phyloP scores from a whole-genome alignment of 306 rosid genomes.

The Vachellia pachyceras region DNA sequence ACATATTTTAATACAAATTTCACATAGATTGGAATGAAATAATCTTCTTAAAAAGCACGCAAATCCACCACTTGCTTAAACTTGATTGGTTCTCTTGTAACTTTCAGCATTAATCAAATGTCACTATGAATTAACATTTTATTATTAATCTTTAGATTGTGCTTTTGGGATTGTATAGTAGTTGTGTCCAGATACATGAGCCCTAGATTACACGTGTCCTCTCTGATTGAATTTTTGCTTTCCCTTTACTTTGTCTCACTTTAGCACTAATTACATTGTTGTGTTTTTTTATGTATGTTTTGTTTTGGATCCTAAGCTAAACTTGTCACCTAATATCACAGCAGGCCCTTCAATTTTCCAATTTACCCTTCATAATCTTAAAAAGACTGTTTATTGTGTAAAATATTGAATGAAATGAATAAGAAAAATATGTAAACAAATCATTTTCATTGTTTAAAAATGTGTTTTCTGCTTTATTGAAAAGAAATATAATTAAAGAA shows the following conservation, averaged over 20 bases:
- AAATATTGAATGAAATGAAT: no score
- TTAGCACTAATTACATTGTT: slow-evolving; percentile 46
- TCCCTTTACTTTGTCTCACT: slow-evolving; percentile 42
- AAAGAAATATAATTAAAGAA: no score
- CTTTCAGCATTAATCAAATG: slow-evolving; percentile 48
- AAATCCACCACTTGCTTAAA: slow-evolving; percentile 55
- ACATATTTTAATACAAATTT: slow-evolving; percentile 42
- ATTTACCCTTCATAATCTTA: slow-evolving; percentile 26
- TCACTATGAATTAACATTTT: slow-evolving; percentile 46
- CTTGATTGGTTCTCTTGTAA: slow-evolving; percentile 48
- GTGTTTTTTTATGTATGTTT: no score
- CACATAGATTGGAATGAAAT: slow-evolving; percentile 34
- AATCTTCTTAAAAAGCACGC: slow-evolving; percentile 55
- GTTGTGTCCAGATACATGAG: slow-evolving; percentile 50
- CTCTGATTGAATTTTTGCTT: slow-evolving; percentile 25
- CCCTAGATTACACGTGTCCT: slow-evolving; percentile 55
- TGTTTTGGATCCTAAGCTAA: slow-evolving; percentile 40
- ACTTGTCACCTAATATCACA: slow-evolving; percentile 51
- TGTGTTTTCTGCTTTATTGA: no score
- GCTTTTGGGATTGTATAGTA: slow-evolving; percentile 26
- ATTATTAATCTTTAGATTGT: slow-evolving; percentile 39
- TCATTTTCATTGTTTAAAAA: no score
- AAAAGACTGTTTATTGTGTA: no score
- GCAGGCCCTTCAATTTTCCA: slow-evolving; percentile 46
- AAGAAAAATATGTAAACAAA: no score